Evolutionary conservation across 768 basidiomycete genomes (phyloP).

Genomic region (Phylloporus rhodoxanthus): DNA sequence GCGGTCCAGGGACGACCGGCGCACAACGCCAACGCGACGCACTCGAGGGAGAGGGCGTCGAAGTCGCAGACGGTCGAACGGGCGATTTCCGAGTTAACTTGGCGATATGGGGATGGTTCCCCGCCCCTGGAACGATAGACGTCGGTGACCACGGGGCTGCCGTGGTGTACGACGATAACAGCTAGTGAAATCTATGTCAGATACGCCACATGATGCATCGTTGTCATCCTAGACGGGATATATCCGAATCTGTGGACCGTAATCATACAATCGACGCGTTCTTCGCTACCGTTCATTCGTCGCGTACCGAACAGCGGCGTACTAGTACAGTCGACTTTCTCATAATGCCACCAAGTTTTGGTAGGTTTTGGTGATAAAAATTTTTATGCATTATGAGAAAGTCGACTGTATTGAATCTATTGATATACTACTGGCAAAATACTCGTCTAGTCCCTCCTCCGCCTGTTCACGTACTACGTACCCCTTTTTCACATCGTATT

Average conservation of each 20-base stretch:
- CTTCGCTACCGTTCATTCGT: background rate
- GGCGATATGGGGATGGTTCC: slow-evolving; percentile 63
- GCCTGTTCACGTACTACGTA: background rate
- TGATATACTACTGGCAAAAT: background rate
- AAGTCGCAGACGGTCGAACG: slow-evolving; percentile 52
- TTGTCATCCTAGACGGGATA: background rate
- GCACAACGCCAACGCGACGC: slow-evolving; percentile 71
- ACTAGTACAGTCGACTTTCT: no score
- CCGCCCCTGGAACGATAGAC: slow-evolving; percentile 29
- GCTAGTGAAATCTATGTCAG: background rate
- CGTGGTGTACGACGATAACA: background rate
- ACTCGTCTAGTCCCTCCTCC: background rate
- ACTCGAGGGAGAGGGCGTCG: slow-evolving; percentile 77
- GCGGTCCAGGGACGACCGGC: slow-evolving; percentile 78
- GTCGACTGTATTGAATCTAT: no score
- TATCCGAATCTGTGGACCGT: background rate
- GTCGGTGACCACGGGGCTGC: slow-evolving; percentile 6
- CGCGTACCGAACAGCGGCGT: background rate
- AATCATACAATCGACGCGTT: background rate
- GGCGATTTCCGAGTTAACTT: slow-evolving; percentile 59
- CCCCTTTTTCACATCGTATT: background rate
- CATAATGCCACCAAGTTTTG: no score
- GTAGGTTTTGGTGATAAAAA: no score
- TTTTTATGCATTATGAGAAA: no score
- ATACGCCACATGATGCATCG: background rate